Evolutionary conservation across 352 stramenopile genomes (phyloP).

Genomic region (Globisporangium radiosum): DNA sequence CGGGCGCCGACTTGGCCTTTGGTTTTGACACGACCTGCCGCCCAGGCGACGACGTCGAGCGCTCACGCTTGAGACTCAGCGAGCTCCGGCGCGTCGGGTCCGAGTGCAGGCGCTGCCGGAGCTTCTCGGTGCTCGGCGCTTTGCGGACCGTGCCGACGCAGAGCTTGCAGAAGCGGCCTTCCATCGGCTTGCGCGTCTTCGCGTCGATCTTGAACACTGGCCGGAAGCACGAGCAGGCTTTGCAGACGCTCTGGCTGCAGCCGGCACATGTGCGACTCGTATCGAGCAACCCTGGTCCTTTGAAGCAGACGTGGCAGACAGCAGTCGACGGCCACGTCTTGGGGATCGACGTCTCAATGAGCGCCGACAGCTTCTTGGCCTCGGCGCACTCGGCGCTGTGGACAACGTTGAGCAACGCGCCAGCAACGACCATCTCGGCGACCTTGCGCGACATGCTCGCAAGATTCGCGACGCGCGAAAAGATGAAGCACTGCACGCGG

Average conservation of each 20-base stretch:
- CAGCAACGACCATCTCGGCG: conserved; percentile 15
- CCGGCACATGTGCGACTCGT: conserved; percentile 20
- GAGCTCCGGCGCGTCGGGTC: not conserved
- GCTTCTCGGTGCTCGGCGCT: conserved; percentile 3
- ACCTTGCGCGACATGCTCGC: conserved; percentile 6
- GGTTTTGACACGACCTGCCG: not conserved
- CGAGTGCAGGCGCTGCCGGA: conserved; percentile 2
- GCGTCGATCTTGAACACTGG: conserved; percentile 13
- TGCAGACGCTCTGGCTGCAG: conserved; percentile 34
- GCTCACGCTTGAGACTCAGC: conserved; percentile 6
- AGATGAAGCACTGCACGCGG: conserved; percentile 35
- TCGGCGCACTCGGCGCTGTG: conserved; percentile 10
- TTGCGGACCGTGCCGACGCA: conserved; percentile 8
- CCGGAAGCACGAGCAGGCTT: conserved; percentile 19
- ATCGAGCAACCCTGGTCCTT: conserved; percentile 16
- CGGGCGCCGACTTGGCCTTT: conserved; percentile 1
- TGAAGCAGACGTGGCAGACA: conserved; percentile 21
- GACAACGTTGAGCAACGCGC: conserved; percentile 17
- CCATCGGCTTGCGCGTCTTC: conserved; percentile 6
- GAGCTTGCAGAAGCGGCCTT: conserved; percentile 12
- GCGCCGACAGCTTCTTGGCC: conserved; percentile 8
- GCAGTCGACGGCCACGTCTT: conserved; percentile 25
- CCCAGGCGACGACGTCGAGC: conserved; percentile 7
- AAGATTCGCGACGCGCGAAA: conserved; percentile 19
- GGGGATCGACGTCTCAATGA: conserved; percentile 5